Evolutionary conservation across 163 green algal species (phyloP), one percentile per base, ranked within the genome.

Genomic region (Prototheca wickerhamii): DNA sequence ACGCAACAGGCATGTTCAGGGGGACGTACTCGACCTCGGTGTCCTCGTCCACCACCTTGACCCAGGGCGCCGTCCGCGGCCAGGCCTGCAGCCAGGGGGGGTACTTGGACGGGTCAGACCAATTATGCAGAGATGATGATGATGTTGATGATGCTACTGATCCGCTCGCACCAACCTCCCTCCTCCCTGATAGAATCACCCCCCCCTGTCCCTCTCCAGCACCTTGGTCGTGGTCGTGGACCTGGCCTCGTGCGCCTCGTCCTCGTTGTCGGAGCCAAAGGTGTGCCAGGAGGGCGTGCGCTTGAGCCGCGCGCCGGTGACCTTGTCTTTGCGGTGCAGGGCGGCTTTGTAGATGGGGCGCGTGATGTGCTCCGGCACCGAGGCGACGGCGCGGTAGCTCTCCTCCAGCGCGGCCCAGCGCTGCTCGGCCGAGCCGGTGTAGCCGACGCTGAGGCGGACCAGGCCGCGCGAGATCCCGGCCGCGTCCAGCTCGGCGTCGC

Each of bases 391-490:
- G 30, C 29, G 6, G 55, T 73, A 89, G 12, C 76, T 61, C 73
- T 83, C 78, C 40, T 76, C 46, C 65, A 91, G 71, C 69, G 87
- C 78, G 40, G 2, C 34, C 69, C 71, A 76, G 3, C 84, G 81
- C 71, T 86, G 73, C 61, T 83, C 72, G 57, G 86, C 52, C 4
- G 31, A 66, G 40, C 84, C 85, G 18, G 85, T 91, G 55, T 89
- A 71, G 23, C 85, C 85, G 3, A 87, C 61, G 4, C 49, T 76
- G 43, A 92, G 70, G 37, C 85, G 72, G 35, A 92, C 77, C 57
- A 89, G 76, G 21, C 82, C 84, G 5, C 40, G 29, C 10, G 50
- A 49, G 49, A 92, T 87, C 60, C 83, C 85, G 4, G 70, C 69
- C 0, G 23, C 29, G 0, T 60, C 64, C 67, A 76, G 67, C 50